Evolutionary conservation across 306 rosid genomes (phyloP).

Genomic region (Lathyrus oleraceus): DNA sequence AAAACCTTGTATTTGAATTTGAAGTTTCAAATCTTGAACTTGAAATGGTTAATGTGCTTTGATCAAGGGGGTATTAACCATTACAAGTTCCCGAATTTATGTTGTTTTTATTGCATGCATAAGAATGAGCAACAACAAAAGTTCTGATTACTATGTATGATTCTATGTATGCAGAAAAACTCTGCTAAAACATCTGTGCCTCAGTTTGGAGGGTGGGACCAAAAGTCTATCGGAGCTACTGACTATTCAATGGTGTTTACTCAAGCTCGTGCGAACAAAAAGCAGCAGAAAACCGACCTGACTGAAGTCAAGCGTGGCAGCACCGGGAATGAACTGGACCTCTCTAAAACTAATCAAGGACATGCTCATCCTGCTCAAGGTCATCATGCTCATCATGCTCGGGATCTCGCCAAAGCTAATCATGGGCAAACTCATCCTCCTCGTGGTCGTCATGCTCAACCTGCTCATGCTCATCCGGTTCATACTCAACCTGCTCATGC

Average conservation of each 20-base stretch:
- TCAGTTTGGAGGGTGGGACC: constrained; percentile 91
- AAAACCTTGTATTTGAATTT: neutral
- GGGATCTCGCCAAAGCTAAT: too few species aligned
- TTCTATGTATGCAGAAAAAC: constrained; percentile 43
- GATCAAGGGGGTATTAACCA: constrained; percentile 17
- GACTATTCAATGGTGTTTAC: constrained; percentile 67
- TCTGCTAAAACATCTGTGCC: constrained; percentile 59
- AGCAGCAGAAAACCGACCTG: constrained; percentile 54
- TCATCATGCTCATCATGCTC: constrained; percentile 11
- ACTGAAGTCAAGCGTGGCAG: constrained; percentile 51
- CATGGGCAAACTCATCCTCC: too few species aligned
- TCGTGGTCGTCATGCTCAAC: too few species aligned
- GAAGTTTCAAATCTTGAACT: constrained; percentile 24
- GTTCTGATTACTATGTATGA: neutral
- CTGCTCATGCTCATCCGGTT: too few species aligned
- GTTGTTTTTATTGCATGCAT: neutral
- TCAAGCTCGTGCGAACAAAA: constrained; percentile 65
- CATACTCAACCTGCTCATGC: neutral
- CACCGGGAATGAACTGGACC: constrained; percentile 37
- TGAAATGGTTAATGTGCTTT: constrained; percentile 38
- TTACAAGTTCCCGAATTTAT: neutral
- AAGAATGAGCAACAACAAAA: constrained; percentile 12
- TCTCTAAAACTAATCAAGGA: neutral
- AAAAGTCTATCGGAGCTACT: constrained; percentile 45
- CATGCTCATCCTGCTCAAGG: constrained; percentile 24